Evolutionary conservation across 495 filamentous ascomycete species (phyloP).

Genomic region (Tuber borchii): DNA sequence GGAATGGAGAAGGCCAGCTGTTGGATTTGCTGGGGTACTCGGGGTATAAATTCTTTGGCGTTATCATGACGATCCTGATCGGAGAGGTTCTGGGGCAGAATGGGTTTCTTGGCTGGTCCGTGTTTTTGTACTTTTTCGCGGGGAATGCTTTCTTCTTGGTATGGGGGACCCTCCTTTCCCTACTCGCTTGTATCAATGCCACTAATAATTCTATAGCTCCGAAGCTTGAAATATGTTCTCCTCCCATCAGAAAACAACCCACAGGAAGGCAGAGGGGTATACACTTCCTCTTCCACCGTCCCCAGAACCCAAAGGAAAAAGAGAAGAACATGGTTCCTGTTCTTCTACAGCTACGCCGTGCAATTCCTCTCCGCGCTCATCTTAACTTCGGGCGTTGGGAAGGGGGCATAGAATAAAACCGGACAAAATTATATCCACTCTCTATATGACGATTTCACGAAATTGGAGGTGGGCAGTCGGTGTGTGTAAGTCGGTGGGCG

Average conservation of each 20-base stretch:
- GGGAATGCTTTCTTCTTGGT: slow-evolving; percentile 96
- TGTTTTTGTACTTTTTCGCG: slow-evolving; percentile 83
- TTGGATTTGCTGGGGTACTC: slow-evolving; percentile 91
- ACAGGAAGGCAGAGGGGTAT: slow-evolving; percentile 46
- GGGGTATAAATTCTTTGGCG: slow-evolving; percentile 97
- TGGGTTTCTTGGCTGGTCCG: slow-evolving; percentile 75
- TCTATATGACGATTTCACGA: neutral
- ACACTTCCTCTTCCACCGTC: slow-evolving; percentile 21
- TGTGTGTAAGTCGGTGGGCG: neutral
- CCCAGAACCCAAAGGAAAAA: slow-evolving; percentile 66
- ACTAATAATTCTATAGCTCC: slow-evolving; percentile 55
- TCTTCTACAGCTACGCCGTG: slow-evolving; percentile 87
- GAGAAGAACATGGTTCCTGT: slow-evolving; percentile 88
- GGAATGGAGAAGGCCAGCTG: slow-evolving; percentile 61
- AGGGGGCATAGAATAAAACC: slow-evolving; percentile 13
- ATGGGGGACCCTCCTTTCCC: slow-evolving; percentile 39
- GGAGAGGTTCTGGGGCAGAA: slow-evolving; percentile 61
- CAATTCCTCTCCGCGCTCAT: slow-evolving; percentile 96
- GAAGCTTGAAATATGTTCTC: slow-evolving; percentile 90
- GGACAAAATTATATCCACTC: neutral
- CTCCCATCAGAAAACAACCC: slow-evolving; percentile 61
- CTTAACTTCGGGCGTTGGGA: slow-evolving; percentile 49
- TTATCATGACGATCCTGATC: slow-evolving; percentile 74
- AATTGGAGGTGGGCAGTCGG: neutral
- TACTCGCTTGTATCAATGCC: neutral